Evolutionary conservation across 805 yeast species (phyloP).

Genomic region (Soucietia sequanensis): DNA sequence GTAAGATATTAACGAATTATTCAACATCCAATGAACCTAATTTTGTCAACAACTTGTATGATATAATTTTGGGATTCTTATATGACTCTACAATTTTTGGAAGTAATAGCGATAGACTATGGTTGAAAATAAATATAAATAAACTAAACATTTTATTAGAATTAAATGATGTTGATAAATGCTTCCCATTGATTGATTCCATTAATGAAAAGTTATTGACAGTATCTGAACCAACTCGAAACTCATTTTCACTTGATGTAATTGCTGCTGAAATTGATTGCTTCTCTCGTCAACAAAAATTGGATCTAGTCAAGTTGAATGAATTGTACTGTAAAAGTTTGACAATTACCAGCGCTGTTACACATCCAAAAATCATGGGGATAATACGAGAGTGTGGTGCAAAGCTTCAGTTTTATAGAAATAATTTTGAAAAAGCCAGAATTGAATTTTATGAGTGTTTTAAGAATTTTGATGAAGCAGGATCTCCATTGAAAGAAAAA

Average conservation of each 20-base stretch:
- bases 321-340: constrained; percentile 46
- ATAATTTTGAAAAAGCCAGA: constrained; percentile 57
- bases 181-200: constrained; percentile 29
- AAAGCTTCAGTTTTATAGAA: constrained; percentile 57
- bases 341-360: constrained; percentile 56
- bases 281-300: constrained; percentile 36
- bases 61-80: constrained; percentile 27
- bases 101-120: constrained; percentile 36
- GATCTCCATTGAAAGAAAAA: constrained; percentile 46
- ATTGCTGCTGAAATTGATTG: constrained; percentile 66
- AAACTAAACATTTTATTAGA: constrained; percentile 37
- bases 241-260: constrained; percentile 56
- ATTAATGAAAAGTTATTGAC: constrained; percentile 37
- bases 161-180: constrained; percentile 27
- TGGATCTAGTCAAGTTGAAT: constrained; percentile 37
- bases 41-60: constrained; percentile 32
- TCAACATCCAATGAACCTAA: constrained; percentile 22
- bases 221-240: constrained; percentile 45
- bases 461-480: constrained; percentile 45
- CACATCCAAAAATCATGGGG: constrained; percentile 75
- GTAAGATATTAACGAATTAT: constrained; percentile 33
- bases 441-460: constrained; percentile 58
- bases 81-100: constrained; percentile 16
- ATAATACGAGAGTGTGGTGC: constrained; percentile 79
- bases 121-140: constrained; percentile 48